Evolutionary conservation across 108 stramenopile genomes (phyloP).

Genomic region (Stephanodiscus triporus): DNA sequence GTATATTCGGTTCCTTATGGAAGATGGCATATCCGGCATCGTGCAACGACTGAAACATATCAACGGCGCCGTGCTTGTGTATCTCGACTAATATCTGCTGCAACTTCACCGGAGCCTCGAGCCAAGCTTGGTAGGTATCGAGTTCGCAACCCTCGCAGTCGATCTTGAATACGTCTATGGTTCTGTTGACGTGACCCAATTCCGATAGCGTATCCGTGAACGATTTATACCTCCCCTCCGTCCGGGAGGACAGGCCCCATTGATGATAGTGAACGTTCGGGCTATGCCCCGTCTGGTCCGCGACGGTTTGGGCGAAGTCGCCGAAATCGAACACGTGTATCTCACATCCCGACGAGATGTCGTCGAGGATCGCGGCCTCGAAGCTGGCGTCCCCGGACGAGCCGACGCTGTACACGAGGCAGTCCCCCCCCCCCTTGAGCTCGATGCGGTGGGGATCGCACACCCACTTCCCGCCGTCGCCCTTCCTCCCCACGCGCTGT

Average conservation of each 20-base stretch:
- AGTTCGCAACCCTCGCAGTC: conserved; percentile 62
- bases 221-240: conserved; percentile 32
- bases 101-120: conserved; percentile 4
- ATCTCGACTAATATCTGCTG: conserved; percentile 20
- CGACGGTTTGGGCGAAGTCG: conserved; percentile 5
- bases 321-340: conserved; percentile 59
- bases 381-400: conserved; percentile 44
- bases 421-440: conserved; percentile 31
- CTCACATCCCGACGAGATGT: conserved; percentile 39
- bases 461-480: conserved; percentile 46
- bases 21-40: conserved; percentile 34
- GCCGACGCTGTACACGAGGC: conserved; percentile 49
- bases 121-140: conserved; percentile 49
- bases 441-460: conserved; percentile 49
- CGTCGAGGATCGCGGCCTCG: conserved; percentile 27
- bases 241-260: conserved; percentile 35
- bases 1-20: conserved; percentile 56
- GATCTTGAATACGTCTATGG: conserved; percentile 55
- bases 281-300: not conserved
- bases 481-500: conserved; percentile 13
- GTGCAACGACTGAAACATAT: not conserved
- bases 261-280: conserved; percentile 10
- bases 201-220: conserved; percentile 41
- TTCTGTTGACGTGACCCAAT: conserved; percentile 35
- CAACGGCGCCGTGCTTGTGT: not conserved